Evolutionary conservation across 2,329 filamentous ascomycete species (phyloP), one percentile per base, ranked within the genome.

Genomic region (Fusarium camptoceras): DNA sequence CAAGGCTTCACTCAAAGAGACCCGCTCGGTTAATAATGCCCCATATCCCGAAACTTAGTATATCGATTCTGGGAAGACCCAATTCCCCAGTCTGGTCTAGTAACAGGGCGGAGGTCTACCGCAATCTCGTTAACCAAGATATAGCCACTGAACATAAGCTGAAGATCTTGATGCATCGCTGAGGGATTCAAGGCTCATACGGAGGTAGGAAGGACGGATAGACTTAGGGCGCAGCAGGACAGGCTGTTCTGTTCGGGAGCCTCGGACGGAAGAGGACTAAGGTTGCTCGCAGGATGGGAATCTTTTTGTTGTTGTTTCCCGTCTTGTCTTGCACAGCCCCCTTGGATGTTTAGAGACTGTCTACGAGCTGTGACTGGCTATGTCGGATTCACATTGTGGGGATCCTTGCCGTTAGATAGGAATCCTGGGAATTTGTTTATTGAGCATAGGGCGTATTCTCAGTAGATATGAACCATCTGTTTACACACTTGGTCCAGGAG

Each of bases 321-420:
- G n/a, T 67, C 63, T 67, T 50, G 50, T 66, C 54, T 63, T 67
- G 64, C 66, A 69, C 66, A 69, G 66, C 66, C 66, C 66, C 66
- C 66, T 62, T 69, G 24, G 50, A 47, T 41, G 47, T 59, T 64
- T 41, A 28, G 54, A 55, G 47, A 64, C 42, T 63, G 51, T 55
- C 27, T 51, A 65, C 44, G 47, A 59, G 55, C 28, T 58, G 48
- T 59, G 64, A 71, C 68, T 71, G 68, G 68, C 51, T 65, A 37
- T 37, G 55, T 30, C 39, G 34, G 50, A 47, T 42, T 41, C 55
- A 41, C 14, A 50, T 46, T 55, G 68, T 66, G 55, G 68, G 68
- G 64, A 61, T 71, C 59, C 58, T 50, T 55, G 67, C 46, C 49
- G 22, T 37, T 60, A 63, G 61, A 50, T 51, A 57, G 31, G 51